These are phyloP conservation scores for Diutina rugosa DNA, from an alignment of 1,139 yeast genomes.

Conservation along the genomic window DNA sequence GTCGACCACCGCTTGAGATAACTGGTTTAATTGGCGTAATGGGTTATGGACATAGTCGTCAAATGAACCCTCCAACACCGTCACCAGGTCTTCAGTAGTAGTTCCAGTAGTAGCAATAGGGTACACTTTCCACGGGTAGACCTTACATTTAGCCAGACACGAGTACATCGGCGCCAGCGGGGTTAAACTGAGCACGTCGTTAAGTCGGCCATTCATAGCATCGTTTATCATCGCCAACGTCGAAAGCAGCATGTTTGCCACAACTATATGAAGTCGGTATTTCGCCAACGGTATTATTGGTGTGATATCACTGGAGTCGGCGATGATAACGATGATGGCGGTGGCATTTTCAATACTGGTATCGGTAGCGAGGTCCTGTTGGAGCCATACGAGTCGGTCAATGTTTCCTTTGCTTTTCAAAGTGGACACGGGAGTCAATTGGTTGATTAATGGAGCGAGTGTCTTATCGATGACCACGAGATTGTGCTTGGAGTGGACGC, in stretches of 20 bases:
- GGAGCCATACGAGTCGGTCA: slow-evolving; percentile 39
- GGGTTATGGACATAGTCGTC: slow-evolving; percentile 21
- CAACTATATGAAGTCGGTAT: not conserved
- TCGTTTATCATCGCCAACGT: not conserved
- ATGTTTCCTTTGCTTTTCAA: slow-evolving; percentile 47
- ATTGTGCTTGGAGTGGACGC: slow-evolving; percentile 20
- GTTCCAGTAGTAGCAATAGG: not conserved
- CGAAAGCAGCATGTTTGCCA: not conserved
- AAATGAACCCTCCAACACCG: not conserved
- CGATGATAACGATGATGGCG: slow-evolving; percentile 22
- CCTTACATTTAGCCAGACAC: not conserved
- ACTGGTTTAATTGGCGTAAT: slow-evolving; percentile 16
- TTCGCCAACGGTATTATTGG: not conserved
- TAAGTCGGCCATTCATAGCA: not conserved
- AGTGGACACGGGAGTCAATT: slow-evolving; percentile 44
- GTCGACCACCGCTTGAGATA: slow-evolving; percentile 15
- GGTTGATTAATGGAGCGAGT: slow-evolving; percentile 44
- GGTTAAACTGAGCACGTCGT: not conserved
- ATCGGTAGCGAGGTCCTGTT: slow-evolving; percentile 7
- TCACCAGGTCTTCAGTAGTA: not conserved
- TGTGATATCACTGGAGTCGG: not conserved
- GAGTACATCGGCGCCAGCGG: not conserved
- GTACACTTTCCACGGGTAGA: not conserved
- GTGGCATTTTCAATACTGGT: slow-evolving; percentile 10
- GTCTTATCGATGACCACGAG: slow-evolving; percentile 43